Evolutionary conservation across 2,329 filamentous ascomycete genomes (phyloP), one percentile per base, ranked within the genome.

Genomic region (Lasiodiplodia hormozganensis): DNA sequence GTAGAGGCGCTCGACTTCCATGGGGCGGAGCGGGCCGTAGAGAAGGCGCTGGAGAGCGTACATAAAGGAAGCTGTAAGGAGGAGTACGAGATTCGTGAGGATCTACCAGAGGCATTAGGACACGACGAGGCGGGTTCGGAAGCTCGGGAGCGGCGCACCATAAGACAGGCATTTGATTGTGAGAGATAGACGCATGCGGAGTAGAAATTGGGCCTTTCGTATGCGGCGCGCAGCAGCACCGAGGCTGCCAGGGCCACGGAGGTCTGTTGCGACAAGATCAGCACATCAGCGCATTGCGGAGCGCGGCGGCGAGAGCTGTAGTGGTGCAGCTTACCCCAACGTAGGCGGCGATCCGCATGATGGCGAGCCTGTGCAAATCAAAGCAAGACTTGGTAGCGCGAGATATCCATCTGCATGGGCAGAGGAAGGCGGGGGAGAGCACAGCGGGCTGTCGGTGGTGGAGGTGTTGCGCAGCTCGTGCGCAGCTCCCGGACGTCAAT

Each of bases 131-230:
- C 52, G 52, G 40, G 31, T 36, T 51, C 60, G 43, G 70, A 69
- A 43, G 58, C 53, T 38, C 47, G 56, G 56, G 25, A 47, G 34
- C 52, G 38, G 81, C 87, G 73, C 80, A 96, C 92, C 88, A 98
- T 92, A 65, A 98, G 85, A 78, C 95, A 98, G 74, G 96, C 90
- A 83, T 96, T 98, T 81, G 94, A 97, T 82, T 98, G 95, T 51
- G 94, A 93, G 62, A 99, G 89, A 82, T 98, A 97, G 60, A 99
- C 96, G 82, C 94, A 96, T 73, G 96, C 94, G 67, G 95, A 96
- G 83, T 99, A 99, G 85, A 98, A 99, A 82, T 99, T 99, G 71
- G 96, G 91, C 72, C 96, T 89, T 82, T 98, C 93, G 77, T 96
- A 92, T 81, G 98, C 95, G 70, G 96, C 95, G 77, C 94, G 96